Evolutionary conservation across 495 filamentous ascomycete species (phyloP), one percentile per base, ranked within the genome.

Genomic region (Hypoxylon subgilvum): DNA sequence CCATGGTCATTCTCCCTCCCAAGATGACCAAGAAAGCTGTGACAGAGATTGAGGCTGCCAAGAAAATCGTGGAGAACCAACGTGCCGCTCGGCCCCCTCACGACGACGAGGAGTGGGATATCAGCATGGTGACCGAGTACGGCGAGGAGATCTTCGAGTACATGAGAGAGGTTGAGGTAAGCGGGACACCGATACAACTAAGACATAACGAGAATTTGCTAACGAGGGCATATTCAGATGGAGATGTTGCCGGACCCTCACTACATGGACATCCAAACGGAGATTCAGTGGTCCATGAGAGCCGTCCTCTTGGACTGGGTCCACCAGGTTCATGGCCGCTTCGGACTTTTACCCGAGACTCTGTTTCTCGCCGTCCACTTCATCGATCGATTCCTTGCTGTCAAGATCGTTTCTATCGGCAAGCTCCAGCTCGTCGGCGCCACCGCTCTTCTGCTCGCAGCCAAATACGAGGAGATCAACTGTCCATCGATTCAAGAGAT

Each of bases 271-370:
- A 86, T 88, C 45, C 94, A 98, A 70, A 84, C 86, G n/a, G 92
- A 97, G 72, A 93, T 98, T 49, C 91, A 96, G 71, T 97, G 95
- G 95, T 96, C 93, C 0, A 97, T 97, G 93, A 90, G 94, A 38
- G 86, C 93, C 7, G 90, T 97, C 36, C 84, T 98, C 46, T 96
- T 97, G 87, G 95, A 97, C 71, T 98, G 94, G 94, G 80, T 98
- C 7, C 87, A 97, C 34, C 93, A 97, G 69, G 94, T 98, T 16
- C 94, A 98, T 67, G 82, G 86, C 62, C 90, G 95, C 36, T 97
- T 98, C 76, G 80, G 80, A 17, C 81, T 97, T 9, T 84, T 96
- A 1, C 94, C 94, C 5, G 95, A 98, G 78, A 98, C 94, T 0
- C 77, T 98, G 5, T 97, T 95, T 74, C 82, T 97, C 35, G 88